Percentiles rank a stretch among this genome's conserved stretches.
phyloP scores from a whole-genome alignment of 768 basidiomycete species.

The Calocybe cyanea region DNA sequence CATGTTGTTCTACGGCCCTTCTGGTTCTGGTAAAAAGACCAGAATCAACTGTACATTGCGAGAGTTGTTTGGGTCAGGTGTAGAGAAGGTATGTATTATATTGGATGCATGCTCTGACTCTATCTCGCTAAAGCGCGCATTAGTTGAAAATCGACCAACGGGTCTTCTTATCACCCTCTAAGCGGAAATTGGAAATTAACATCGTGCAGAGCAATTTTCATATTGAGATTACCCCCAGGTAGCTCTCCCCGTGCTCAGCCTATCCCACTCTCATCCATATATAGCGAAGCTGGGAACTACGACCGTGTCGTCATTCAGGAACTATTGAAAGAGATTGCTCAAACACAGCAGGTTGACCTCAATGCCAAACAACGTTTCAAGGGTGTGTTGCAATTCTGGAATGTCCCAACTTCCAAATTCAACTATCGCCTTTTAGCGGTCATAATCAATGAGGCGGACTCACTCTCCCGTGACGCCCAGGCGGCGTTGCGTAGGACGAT shows the following conservation, averaged over 20 bases:
- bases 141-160: slow-evolving; percentile 98
- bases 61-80: slow-evolving; percentile 87
- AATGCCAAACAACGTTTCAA: slow-evolving; percentile 96
- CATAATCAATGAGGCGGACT: slow-evolving; percentile 96
- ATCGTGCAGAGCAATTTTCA: slow-evolving; percentile 98
- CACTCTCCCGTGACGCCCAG: slow-evolving; percentile 92
- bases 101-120: background rate
- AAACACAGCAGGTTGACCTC: slow-evolving; percentile 97
- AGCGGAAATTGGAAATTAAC: slow-evolving; percentile 93
- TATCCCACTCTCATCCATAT: background rate
- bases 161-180: slow-evolving; percentile 90
- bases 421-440: slow-evolving; percentile 58
- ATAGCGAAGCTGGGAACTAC: slow-evolving; percentile 92
- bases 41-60: slow-evolving; percentile 85
- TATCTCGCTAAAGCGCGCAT: background rate
- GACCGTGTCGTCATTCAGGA: slow-evolving; percentile 96
- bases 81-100: slow-evolving; percentile 69
- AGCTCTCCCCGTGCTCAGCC: slow-evolving; percentile 13
- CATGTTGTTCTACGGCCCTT: slow-evolving; percentile 95
- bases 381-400: slow-evolving; percentile 42
- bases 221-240: slow-evolving; percentile 97
- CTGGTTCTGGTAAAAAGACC: slow-evolving; percentile 98
- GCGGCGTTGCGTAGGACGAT: slow-evolving; percentile 95
- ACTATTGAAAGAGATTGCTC: slow-evolving; percentile 95
- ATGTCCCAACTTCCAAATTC: background rate